These are phyloP conservation scores for Oryza rufipogon DNA, from an alignment of 176 grass and related monocot genomes.

Conservation along the genomic window DNA sequence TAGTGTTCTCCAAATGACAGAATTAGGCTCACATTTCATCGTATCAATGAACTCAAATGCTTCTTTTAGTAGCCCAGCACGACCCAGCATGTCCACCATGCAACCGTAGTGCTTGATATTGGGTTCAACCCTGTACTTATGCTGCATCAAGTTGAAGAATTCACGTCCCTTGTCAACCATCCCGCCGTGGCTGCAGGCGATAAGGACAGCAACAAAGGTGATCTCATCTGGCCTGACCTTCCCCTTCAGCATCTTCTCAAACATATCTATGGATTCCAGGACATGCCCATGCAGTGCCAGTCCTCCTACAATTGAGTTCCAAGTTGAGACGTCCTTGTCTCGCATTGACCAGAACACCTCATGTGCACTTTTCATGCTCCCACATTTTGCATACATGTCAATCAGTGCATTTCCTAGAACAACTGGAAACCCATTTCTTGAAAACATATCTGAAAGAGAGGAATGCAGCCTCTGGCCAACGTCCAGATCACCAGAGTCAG, in stretches of 20 bases:
- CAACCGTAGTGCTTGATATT: constrained; percentile 85
- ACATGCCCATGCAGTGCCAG: constrained; percentile 69
- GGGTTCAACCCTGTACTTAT: constrained; percentile 63
- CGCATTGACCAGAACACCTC: constrained; percentile 58
- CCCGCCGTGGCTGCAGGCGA: constrained; percentile 75
- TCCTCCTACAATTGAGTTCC: constrained; percentile 83
- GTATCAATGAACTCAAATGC: constrained; percentile 71
- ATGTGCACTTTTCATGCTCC: constrained; percentile 61
- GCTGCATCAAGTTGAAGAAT: constrained; percentile 78
- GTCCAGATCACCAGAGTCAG: constrained; percentile 59
- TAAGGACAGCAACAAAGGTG: constrained; percentile 81
- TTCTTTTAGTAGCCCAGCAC: constrained; percentile 76
- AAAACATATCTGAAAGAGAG: constrained; percentile 49
- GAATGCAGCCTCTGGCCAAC: constrained; percentile 61
- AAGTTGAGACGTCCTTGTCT: constrained; percentile 81
- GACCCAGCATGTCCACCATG: constrained; percentile 89
- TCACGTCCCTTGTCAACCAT: constrained; percentile 62
- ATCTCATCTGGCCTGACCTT: constrained; percentile 72
- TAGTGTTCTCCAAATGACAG: constrained; percentile 77
- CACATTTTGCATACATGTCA: constrained; percentile 87
- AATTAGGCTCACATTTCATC: constrained; percentile 82
- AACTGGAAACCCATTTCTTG: constrained; percentile 42
- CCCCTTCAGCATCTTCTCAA: constrained; percentile 68
- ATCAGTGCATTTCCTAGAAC: constrained; percentile 74
- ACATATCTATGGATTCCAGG: constrained; percentile 53